These are phyloP conservation scores for Skeletonema potamos DNA, from an alignment of 108 stramenopile species.

Conservation along the genomic window DNA sequence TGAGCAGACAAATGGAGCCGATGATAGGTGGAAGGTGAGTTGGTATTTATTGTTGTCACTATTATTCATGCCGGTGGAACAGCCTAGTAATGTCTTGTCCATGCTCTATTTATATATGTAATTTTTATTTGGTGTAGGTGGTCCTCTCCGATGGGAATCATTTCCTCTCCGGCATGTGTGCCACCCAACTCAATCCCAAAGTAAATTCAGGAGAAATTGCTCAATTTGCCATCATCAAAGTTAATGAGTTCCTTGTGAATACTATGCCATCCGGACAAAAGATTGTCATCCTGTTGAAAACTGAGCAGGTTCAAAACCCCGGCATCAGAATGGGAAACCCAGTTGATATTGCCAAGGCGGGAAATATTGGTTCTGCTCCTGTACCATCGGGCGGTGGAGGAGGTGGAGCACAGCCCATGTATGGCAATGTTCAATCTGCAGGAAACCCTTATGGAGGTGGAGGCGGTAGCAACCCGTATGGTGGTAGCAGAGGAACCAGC, in stretches of 20 bases:
- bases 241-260: conserved; percentile 84
- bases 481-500: conserved; percentile 15
- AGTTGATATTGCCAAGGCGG: conserved; percentile 54
- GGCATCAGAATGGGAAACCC: conserved; percentile 66
- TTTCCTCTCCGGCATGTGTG: conserved; percentile 87
- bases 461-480: conserved; percentile 53
- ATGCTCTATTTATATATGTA: neutral
- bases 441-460: conserved; percentile 42
- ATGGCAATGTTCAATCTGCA: conserved; percentile 32
- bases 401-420: conserved; percentile 35
- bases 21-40: conserved; percentile 34
- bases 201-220: conserved; percentile 51
- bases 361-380: conserved; percentile 7
- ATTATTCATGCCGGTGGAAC: neutral
- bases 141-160: conserved; percentile 84
- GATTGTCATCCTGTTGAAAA: conserved; percentile 68
- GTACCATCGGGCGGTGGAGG: conserved; percentile 1
- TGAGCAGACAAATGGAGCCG: conserved; percentile 10
- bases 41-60: conserved; percentile 7
- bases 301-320: conserved; percentile 40
- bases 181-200: conserved; percentile 84
- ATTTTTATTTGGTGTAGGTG: too few species aligned
- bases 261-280: conserved; percentile 65
- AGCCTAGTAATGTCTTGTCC: neutral
- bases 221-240: conserved; percentile 48